Evolutionary conservation across 208 protist species (phyloP).

Genomic region (Trichomonas vaginalis): DNA sequence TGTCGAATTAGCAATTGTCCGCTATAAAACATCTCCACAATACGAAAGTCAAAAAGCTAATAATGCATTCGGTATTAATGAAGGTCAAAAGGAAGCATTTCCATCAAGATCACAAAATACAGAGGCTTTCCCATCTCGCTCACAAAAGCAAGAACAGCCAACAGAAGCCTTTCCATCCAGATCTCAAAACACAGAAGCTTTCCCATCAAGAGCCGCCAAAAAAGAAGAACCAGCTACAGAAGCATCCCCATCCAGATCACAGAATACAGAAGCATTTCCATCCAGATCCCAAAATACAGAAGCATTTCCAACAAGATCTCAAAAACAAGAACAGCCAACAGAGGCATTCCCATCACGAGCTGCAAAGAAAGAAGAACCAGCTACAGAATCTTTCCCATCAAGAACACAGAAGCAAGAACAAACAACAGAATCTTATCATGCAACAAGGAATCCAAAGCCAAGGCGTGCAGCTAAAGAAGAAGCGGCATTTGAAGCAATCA

Average conservation of each 20-base stretch:
- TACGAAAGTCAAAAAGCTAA: background rate
- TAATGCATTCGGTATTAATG: too few relatives aligned
- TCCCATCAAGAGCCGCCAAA: background rate
- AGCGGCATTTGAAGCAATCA: background rate
- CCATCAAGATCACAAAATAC: background rate
- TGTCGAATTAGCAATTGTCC: background rate
- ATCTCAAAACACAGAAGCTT: background rate
- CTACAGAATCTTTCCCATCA: too few relatives aligned
- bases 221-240: background rate
- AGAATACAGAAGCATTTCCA: background rate
- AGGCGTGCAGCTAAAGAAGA: background rate
- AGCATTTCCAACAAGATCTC: background rate
- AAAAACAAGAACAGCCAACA: background rate
- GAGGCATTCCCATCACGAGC: background rate
- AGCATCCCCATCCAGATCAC: background rate
- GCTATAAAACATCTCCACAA: background rate
- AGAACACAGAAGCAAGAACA: background rate
- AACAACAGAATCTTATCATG: background rate
- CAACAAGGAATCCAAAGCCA: background rate
- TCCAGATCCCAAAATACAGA: background rate
- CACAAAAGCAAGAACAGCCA: background rate
- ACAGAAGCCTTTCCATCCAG: background rate
- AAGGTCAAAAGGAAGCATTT: background rate
- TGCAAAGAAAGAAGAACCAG: too few relatives aligned
- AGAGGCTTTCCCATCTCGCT: background rate